Evolutionary conservation across 164 flowering plant genomes (phyloP).

Genomic region (Protea cynaroides): DNA sequence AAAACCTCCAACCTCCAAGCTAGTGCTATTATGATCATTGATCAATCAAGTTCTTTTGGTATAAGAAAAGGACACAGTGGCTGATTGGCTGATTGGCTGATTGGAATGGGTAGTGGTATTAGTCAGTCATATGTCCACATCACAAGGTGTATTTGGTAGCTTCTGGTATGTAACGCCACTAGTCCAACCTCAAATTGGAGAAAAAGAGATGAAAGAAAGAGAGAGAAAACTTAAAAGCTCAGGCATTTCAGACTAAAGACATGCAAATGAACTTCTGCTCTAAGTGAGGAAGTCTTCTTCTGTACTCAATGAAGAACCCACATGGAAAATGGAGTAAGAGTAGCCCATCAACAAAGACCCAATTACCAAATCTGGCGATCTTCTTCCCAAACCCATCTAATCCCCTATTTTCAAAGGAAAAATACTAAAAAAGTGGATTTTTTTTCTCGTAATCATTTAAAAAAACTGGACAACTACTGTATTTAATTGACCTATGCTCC

Average conservation of each 20-base stretch:
- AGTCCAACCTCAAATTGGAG: slow-evolving; percentile 1
- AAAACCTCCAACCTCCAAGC: no score
- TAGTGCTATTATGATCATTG: no score
- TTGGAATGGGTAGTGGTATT: neutral
- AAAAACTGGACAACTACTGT: neutral
- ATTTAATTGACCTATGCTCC: neutral
- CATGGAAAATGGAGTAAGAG: neutral
- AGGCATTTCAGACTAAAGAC: neutral
- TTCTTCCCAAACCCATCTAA: neutral
- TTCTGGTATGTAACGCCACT: slow-evolving; percentile 5
- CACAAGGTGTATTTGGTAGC: slow-evolving; percentile 7
- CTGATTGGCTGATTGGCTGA: neutral
- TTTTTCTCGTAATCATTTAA: neutral
- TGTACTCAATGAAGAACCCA: neutral
- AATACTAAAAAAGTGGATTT: neutral
- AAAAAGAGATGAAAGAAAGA: neutral
- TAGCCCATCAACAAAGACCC: neutral
- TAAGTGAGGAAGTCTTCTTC: neutral
- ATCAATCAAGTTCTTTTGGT: neutral
- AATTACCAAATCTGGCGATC: neutral
- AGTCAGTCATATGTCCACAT: neutral
- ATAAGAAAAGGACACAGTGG: neutral
- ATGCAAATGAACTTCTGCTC: neutral
- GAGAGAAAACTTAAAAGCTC: neutral
- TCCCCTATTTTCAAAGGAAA: no score